Conservation (phyloP, 352 stramenopile species). For the Globisporangium paroecandrum region DNA sequence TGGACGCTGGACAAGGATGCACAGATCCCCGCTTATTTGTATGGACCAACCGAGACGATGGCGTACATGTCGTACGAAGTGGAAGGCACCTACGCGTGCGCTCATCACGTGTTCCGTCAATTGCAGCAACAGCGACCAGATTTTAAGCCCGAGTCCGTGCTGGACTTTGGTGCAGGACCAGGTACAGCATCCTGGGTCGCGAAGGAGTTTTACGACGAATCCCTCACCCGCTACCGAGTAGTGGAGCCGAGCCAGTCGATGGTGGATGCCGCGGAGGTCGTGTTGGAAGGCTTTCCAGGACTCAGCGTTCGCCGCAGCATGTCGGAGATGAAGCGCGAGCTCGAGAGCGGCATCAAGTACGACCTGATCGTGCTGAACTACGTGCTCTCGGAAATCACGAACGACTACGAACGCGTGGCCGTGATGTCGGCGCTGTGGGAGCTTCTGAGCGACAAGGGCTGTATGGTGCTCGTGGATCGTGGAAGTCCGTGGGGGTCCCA, state of each 20-base stretch:
- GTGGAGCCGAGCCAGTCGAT: slow-evolving; percentile 86
- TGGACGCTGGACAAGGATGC: slow-evolving; percentile 71
- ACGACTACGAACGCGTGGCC: slow-evolving; percentile 76
- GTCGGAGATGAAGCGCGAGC: slow-evolving; percentile 73
- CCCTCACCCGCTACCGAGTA: slow-evolving; percentile 61
- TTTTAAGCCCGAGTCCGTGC: slow-evolving; percentile 62
- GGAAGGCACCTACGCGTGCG: slow-evolving; percentile 64
- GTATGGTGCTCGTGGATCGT: slow-evolving; percentile 71
- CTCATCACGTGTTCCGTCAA: slow-evolving; percentile 67
- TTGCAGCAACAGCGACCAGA: slow-evolving; percentile 44
- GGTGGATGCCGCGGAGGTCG: slow-evolving; percentile 67
- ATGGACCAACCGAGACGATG: slow-evolving; percentile 70
- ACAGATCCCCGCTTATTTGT: slow-evolving; percentile 64
- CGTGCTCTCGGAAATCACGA: slow-evolving; percentile 81
- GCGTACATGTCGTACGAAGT: slow-evolving; percentile 75
- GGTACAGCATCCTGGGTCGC: slow-evolving; percentile 77
- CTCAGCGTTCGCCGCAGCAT: slow-evolving; percentile 71
- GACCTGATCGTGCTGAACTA: slow-evolving; percentile 75
- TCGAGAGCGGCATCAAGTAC: slow-evolving; percentile 65
- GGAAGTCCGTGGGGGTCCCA: slow-evolving; percentile 83
- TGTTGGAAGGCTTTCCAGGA: slow-evolving; percentile 72
- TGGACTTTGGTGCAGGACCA: slow-evolving; percentile 77
- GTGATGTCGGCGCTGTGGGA: slow-evolving; percentile 79
- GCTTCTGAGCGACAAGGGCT: slow-evolving; percentile 67
- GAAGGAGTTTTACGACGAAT: slow-evolving; percentile 63